Base-by-base conservation (phyloP, 495 filamentous ascomycete genomes). In the Parachaetomium inaequale region DNA sequence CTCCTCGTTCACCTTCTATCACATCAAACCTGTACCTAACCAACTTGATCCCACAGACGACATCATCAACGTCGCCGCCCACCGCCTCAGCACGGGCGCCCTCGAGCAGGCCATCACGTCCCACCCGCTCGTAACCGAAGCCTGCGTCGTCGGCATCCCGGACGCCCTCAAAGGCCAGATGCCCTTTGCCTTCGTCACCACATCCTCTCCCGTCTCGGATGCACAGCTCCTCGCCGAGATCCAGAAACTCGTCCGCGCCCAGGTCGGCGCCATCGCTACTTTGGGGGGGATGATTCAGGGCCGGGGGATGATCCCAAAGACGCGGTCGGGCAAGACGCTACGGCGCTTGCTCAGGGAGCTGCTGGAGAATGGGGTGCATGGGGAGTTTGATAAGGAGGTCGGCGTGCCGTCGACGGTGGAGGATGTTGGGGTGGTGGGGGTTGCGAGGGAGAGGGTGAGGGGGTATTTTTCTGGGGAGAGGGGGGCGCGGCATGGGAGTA, bases 31-130 rank as follows among this genome's bases (percentile, higher is more conserved):
- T 10, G 0, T 10, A 60, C 23, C 34, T 6, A 53, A n/a, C 29
- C 21, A 25, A 23, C 25, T 0, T 21, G 21, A 43, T 34, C 32
- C 11, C 29, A 19, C 50, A 65, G 93, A 97, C 78, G 93, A 97
- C 73, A 88, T 97, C 61, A 95, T 97, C 71, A 97, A 97, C 68
- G 93, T 96, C 1, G 92, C 93, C 29, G 93, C 93, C 3, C 93
- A 97, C 76, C 84, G 93, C 4, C 92, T 97, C 63, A 90, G 87
- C 67, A 97, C 92, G 3, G 92, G 90, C 32, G 79, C 87, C 25
- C 93, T 97, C 70, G 93, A 97, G 76, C 90, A 96, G 76, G 92
- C 88, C 36, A 89, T 97, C 64, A 85, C 91, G 4, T 86, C 85
- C 3, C 92, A 96, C 70, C 88, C 88, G 0, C 73, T 72, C 5